phyloP scores from a whole-genome alignment of 225 moss, liverwort and hornwort species.

The Climacium dendroides region DNA sequence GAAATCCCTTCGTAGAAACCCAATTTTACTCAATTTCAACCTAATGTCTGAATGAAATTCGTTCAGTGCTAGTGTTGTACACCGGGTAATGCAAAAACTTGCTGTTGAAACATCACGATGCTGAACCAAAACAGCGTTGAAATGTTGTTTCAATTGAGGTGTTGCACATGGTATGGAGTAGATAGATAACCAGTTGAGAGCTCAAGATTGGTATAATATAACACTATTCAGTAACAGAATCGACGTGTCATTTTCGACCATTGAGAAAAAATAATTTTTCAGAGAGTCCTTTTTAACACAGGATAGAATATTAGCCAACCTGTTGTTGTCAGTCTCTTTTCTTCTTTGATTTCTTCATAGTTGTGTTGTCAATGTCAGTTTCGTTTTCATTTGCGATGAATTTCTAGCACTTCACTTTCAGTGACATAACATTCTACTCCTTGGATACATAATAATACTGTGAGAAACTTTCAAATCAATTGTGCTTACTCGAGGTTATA shows the following conservation, averaged over 20 bases:
- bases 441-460: neutral
- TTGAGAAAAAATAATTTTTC: no score
- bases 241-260: neutral
- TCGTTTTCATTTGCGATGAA: neutral
- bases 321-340: neutral
- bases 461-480: neutral
- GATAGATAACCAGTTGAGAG: neutral
- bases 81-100: neutral
- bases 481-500: neutral
- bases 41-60: neutral
- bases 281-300: neutral
- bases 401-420: neutral
- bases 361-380: neutral
- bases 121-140: neutral
- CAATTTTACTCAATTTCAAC: neutral
- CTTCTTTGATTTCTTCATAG: neutral
- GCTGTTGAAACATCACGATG: neutral
- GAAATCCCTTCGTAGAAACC: neutral
- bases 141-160: neutral
- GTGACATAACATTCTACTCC: neutral
- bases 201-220: neutral
- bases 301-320: neutral
- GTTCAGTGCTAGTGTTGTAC: neutral
- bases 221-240: neutral
- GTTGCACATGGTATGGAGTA: neutral